These are phyloP conservation scores for Kurtzmaniella quercitrusa DNA, from an alignment of 1,139 yeast species.

Conservation along the genomic window DNA sequence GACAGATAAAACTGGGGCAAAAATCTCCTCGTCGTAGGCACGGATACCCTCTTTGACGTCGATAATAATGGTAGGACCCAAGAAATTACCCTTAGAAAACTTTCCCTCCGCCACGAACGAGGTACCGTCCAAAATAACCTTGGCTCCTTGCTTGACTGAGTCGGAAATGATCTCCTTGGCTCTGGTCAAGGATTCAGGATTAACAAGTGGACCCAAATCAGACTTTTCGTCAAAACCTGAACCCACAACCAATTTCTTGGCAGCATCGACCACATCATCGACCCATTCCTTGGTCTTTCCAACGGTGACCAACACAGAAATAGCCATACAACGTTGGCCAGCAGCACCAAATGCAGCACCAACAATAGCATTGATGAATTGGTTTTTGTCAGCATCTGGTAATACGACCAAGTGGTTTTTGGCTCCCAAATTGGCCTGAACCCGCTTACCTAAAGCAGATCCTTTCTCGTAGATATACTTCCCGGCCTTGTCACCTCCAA, in stretches of 20 bases:
- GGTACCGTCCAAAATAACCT: slow-evolving; percentile 62
- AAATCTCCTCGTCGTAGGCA: slow-evolving; percentile 71
- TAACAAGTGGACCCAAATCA: slow-evolving; percentile 71
- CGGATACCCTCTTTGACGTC: slow-evolving; percentile 65
- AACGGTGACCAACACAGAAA: slow-evolving; percentile 71
- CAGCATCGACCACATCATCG: slow-evolving; percentile 54
- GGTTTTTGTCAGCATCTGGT: slow-evolving; percentile 69
- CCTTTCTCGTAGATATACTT: slow-evolving; percentile 68
- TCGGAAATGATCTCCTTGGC: slow-evolving; percentile 55
- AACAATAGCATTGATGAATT: slow-evolving; percentile 61
- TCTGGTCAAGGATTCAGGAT: slow-evolving; percentile 52
- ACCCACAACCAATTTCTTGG: slow-evolving; percentile 55
- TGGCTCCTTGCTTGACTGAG: slow-evolving; percentile 57
- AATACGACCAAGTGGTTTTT: slow-evolving; percentile 71
- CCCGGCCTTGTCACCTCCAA: slow-evolving; percentile 76
- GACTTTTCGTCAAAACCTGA: slow-evolving; percentile 61
- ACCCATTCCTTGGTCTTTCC: slow-evolving; percentile 69
- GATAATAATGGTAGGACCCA: slow-evolving; percentile 68
- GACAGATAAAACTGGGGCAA: slow-evolving; percentile 70
- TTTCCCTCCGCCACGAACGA: slow-evolving; percentile 36
- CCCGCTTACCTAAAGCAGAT: slow-evolving; percentile 67
- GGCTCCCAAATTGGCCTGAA: slow-evolving; percentile 76
- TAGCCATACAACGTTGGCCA: slow-evolving; percentile 84
- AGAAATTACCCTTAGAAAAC: slow-evolving; percentile 65
- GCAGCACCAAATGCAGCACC: slow-evolving; percentile 88